These are phyloP conservation scores for Maudiozyma bulderi DNA, from an alignment of 805 yeast genomes.

Conservation along the genomic window DNA sequence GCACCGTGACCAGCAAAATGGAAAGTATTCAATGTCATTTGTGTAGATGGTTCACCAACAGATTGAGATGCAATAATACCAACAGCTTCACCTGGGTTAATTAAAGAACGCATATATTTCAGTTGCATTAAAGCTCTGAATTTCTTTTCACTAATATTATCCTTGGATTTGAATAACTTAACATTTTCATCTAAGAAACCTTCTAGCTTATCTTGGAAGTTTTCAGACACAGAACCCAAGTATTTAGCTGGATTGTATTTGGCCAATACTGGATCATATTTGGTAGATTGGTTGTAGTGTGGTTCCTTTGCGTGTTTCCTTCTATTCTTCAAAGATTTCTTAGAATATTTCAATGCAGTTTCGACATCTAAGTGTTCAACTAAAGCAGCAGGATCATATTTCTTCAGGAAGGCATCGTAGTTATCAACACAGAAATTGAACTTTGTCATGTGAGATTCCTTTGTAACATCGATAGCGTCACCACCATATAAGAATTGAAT, in stretches of 20 bases:
- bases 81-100: constrained; percentile 95
- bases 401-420: constrained; percentile 73
- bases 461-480: constrained; percentile 87
- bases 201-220: constrained; percentile 74
- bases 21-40: constrained; percentile 94
- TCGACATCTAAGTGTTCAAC: constrained; percentile 73
- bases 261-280: constrained; percentile 83
- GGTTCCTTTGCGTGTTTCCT: constrained; percentile 55
- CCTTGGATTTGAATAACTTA: constrained; percentile 43
- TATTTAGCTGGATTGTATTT: constrained; percentile 81
- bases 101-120: constrained; percentile 92
- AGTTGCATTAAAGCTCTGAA: constrained; percentile 96
- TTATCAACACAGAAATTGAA: constrained; percentile 90
- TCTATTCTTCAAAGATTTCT: constrained; percentile 66
- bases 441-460: constrained; percentile 88
- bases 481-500: constrained; percentile 97
- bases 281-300: constrained; percentile 50
- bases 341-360: constrained; percentile 67
- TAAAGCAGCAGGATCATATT: constrained; percentile 74
- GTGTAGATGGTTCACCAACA: constrained; percentile 98
- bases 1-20: constrained; percentile 99
- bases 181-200: constrained; percentile 49
- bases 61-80: constrained; percentile 98
- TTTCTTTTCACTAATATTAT: constrained; percentile 54
- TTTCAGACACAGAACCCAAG: constrained; percentile 88